Percentiles rank a stretch among this genome's conserved stretches.
These are phyloP conservation scores for Rutstroemia sp. DNA, from an alignment of 2,329 filamentous ascomycete genomes.

Conservation along the genomic window DNA sequence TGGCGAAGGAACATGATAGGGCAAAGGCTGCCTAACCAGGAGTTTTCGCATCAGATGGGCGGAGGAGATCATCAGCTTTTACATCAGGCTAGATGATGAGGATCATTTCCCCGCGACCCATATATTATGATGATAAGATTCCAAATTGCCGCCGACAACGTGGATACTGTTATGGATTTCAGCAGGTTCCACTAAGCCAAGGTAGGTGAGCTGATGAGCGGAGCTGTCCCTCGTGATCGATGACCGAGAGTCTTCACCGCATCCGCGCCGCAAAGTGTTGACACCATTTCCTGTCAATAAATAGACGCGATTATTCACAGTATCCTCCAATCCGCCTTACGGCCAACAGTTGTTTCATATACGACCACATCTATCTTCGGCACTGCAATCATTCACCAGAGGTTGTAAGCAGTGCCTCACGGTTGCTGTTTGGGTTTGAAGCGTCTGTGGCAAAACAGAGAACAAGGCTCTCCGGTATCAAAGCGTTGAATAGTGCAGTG, in stretches of 20 bases:
- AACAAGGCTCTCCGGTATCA: neutral
- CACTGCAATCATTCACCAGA: neutral
- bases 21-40: neutral
- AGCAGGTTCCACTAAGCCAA: neutral
- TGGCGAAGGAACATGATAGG: neutral
- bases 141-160: slow-evolving; percentile 4
- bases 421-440: neutral
- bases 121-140: slow-evolving; percentile 1
- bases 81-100: slow-evolving; percentile 1
- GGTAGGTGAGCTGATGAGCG: neutral
- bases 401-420: slow-evolving; percentile 1
- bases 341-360: neutral
- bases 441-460: neutral
- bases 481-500: neutral
- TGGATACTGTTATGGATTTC: neutral
- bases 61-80: neutral
- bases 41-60: neutral
- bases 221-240: neutral
- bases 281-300: neutral
- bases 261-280: neutral
- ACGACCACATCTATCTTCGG: neutral
- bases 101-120: slow-evolving; percentile 4
- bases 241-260: neutral
- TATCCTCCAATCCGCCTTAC: neutral
- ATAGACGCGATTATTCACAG: neutral